Evolutionary conservation across 495 filamentous ascomycete genomes (phyloP), one percentile per base, ranked within the genome.

Genomic region (Lepraria neglecta): DNA sequence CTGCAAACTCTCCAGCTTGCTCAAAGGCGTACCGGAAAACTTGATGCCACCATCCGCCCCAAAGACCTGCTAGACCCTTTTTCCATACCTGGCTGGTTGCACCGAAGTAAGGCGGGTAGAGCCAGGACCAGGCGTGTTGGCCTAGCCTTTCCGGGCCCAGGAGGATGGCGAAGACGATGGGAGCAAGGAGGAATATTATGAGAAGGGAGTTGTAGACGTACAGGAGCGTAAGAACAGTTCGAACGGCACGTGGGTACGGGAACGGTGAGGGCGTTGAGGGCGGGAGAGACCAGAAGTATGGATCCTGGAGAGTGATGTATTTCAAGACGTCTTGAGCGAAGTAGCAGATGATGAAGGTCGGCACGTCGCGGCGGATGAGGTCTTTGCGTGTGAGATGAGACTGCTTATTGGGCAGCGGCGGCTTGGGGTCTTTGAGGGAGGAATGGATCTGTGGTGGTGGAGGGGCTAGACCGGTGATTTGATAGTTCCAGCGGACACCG

Each of bases 11-110:
- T 10, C 67, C 67, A 58, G 50, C 63, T 46, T 60, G 45, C n/a
- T 69, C 65, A 69, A 96, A 92, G 0, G 78, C 87, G 42, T 82
- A 78, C 3, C 89, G 84, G 74, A 96, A 94, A 2, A 86, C 80
- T 70, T 96, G 91, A 71, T 96, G 91, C 91, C 91, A 96, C 85
- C 86, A 95, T 17, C 75, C 79, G 46, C 87, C 82, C 91, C 91
- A 96, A 65, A 85, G 82, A 33, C 90, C 90, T 9, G 80, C 76
- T 1, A 96, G 73, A 0, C 90, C 90, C 50, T 83, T 73, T 56
- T 87, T 79, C 4, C 87, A 68, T 6, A 92, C 74, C 10, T 75
- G 68, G 3, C 60, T 61, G 61, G 81, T 74, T 1, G 80, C 76
- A 15, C 89, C 91, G 67, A 82, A 89, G 19, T 74, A 67, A 40